Evolutionary conservation across 306 rosid species (phyloP), one percentile per base, ranked within the genome.

Genomic region (Canavalia gladiata): DNA sequence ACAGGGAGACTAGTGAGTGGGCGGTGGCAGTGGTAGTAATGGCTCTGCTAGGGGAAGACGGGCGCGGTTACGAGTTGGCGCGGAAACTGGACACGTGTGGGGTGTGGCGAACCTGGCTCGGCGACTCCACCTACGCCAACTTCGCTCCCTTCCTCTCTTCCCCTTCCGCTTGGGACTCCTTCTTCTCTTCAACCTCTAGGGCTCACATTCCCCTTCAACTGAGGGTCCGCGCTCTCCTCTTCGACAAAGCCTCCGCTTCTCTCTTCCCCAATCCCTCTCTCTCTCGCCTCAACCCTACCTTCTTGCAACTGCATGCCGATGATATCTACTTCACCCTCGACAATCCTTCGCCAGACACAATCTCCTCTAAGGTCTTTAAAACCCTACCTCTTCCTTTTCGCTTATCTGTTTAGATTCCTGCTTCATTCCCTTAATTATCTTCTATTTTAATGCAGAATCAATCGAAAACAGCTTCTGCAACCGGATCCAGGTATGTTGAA

Each of bases 171-270:
- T 95, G 98, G 98, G 90, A 95, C 25, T 80, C 97, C 10, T 95
- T 95, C 86, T 84, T 95, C 89, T 63, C 86, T 41, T 82, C 97
- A 81, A 90, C 90, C 82, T 84, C 98, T 79, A 88, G 91, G 86
- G 88, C 91, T 68, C 96, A 87, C 82, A 78, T 91, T 78, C 91
- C 84, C 6, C 97, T 95, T 50, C 99, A 93, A 43, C 95, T 95
- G 82, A 75, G 98, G 47, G 99, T 87, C 41, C 95, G 99, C 11
- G 98, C 99, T 0, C 99, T 95, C 69, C 90, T 95, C 68, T 95
- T 93, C 87, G 99, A 95, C 82, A 95, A 95, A 81, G 97, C 99
- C 76, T 62, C 85, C 42, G 84, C 80, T 76, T 92, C 98, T 33
- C 89, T 91, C 49, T 89, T 87, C 67, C 34, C 86, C 10, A 45